Conservation (phyloP, 768 basidiomycete genomes). For the Leccinum fibrillosum region DNA sequence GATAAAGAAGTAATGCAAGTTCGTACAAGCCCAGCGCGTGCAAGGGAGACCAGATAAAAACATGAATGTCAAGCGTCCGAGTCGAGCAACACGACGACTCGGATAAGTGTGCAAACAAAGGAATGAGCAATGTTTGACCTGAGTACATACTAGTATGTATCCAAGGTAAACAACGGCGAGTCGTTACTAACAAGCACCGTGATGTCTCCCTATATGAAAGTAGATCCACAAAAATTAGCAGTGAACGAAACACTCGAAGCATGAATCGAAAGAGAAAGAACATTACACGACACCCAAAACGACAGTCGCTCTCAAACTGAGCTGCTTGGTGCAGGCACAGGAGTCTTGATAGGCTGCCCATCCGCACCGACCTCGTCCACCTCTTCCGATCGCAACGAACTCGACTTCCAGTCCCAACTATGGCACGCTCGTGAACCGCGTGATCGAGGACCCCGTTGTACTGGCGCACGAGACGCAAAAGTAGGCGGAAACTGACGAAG, state of each 20-base stretch:
- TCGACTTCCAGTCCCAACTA: constrained; percentile 92
- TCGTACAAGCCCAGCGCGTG: constrained; percentile 7
- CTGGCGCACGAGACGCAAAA: constrained; percentile 83
- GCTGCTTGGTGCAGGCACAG: constrained; percentile 36
- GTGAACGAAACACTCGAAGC: constrained; percentile 3
- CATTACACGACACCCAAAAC: constrained; percentile 68
- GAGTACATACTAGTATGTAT: no score
- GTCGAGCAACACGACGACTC: background rate
- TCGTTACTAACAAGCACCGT: background rate
- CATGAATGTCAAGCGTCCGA: constrained; percentile 1
- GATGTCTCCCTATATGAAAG: background rate
- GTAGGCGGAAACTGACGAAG: constrained; percentile 69
- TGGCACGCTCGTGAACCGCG: constrained; percentile 79
- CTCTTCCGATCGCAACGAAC: constrained; percentile 49
- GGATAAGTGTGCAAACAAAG: background rate
- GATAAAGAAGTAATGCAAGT: background rate
- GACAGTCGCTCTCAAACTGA: constrained; percentile 76
- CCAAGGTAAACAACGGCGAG: background rate
- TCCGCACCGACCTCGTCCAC: constrained; percentile 40
- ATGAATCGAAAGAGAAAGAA: background rate
- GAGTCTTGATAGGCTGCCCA: constrained; percentile 29
- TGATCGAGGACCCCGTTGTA: constrained; percentile 78
- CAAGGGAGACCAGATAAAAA: background rate
- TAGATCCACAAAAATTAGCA: background rate
- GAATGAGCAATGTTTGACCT: background rate